Conservation (phyloP, 805 yeast species). For the Candida insectalens region DNA sequence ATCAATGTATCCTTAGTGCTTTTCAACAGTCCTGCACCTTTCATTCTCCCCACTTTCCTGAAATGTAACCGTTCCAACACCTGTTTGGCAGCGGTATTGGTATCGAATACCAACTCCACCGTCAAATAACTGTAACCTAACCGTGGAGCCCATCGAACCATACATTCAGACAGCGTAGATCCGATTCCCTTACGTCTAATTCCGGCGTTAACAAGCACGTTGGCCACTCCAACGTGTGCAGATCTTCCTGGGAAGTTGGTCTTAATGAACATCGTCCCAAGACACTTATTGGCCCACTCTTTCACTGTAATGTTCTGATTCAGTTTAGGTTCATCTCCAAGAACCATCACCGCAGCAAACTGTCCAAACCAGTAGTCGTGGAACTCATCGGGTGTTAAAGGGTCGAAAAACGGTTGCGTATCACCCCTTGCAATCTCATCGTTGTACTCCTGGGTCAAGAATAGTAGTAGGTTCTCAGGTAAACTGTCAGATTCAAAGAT, state of each 20-base stretch:
- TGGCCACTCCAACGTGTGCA: constrained; percentile 86
- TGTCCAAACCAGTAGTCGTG: constrained; percentile 82
- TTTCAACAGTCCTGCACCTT: constrained; percentile 81
- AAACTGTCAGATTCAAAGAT: constrained; percentile 54
- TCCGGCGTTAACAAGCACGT: constrained; percentile 85
- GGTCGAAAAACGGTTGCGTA: constrained; percentile 78
- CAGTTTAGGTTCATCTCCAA: constrained; percentile 58
- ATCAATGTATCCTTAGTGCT: constrained; percentile 71
- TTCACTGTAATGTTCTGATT: constrained; percentile 31
- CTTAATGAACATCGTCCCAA: constrained; percentile 77
- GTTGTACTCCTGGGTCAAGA: constrained; percentile 85
- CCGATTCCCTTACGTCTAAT: constrained; percentile 92
- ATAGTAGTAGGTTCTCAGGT: constrained; percentile 71
- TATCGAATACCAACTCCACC: constrained; percentile 81
- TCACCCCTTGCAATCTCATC: constrained; percentile 88
- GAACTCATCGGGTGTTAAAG: constrained; percentile 66
- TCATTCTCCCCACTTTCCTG: constrained; percentile 67
- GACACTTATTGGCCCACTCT: constrained; percentile 88
- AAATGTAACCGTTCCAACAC: constrained; percentile 73
- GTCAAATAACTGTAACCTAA: constrained; percentile 79
- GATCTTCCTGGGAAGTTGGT: constrained; percentile 92
- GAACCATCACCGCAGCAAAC: constrained; percentile 65
- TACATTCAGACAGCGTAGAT: constrained; percentile 71
- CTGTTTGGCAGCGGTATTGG: constrained; percentile 73
- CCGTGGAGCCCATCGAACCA: constrained; percentile 82